A percentile compares a stretch with the other conserved stretches of the same genome.
Evolutionary conservation across 495 filamentous ascomycete genomes (phyloP).

Genomic region (Xylaria acuta): DNA sequence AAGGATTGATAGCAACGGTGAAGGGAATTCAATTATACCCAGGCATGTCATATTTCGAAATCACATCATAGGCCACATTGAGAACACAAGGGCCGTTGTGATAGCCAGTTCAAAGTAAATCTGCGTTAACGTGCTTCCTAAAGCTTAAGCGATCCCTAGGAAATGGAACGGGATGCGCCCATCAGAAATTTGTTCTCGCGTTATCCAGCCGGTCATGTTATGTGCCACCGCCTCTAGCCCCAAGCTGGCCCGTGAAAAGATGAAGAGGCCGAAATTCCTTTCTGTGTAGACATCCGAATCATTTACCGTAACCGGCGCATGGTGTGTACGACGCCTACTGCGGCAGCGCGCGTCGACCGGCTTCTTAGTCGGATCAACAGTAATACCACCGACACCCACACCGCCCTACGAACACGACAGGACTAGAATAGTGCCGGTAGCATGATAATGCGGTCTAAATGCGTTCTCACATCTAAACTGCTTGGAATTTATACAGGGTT

Average conservation of each 20-base stretch:
- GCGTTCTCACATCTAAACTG: neutral
- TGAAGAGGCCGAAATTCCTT: neutral
- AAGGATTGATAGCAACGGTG: neutral
- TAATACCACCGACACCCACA: neutral
- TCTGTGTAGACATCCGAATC: neutral
- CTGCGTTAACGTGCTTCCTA: neutral
- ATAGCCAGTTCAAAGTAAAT: neutral
- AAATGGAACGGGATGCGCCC: neutral
- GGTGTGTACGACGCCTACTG: neutral
- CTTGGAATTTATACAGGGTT: neutral
- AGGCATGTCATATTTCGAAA: neutral
- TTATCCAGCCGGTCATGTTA: neutral
- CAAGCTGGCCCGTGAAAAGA: neutral
- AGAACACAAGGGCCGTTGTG: neutral
- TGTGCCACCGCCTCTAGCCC: neutral
- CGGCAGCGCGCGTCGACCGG: neutral
- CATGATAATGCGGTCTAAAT: slow-evolving; percentile 7
- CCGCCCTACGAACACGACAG: neutral
- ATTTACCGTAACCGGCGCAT: neutral
- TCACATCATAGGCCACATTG: neutral
- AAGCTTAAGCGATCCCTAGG: neutral
- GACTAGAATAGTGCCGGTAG: neutral
- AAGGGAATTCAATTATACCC: neutral
- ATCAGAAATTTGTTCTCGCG: neutral
- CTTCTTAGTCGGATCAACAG: neutral